Conservation (phyloP, 257 asterid genomes). For the Hygrophila difformis region DNA sequence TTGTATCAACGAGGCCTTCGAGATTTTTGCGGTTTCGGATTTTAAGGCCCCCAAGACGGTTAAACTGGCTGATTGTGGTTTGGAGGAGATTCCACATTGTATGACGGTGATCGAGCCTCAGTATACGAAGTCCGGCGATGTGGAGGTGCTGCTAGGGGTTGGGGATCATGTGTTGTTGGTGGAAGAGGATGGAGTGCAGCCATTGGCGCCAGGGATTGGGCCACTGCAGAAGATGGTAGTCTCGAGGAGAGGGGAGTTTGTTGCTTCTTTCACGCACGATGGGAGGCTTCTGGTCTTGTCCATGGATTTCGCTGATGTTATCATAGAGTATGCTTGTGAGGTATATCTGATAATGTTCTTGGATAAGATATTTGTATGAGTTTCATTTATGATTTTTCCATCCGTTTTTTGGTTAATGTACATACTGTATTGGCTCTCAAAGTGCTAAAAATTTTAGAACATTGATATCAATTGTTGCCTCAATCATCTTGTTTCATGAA, state of each 20-base stretch:
- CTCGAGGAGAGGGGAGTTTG: slow-evolving; percentile 71
- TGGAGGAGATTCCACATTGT: slow-evolving; percentile 84
- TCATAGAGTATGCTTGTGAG: slow-evolving; percentile 78
- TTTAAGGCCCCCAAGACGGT: slow-evolving; percentile 51
- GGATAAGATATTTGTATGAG: slow-evolving; percentile 5
- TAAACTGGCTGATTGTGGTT: slow-evolving; percentile 62
- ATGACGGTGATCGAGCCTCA: slow-evolving; percentile 95
- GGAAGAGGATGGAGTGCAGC: slow-evolving; percentile 87
- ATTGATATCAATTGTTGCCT: too few relatives aligned
- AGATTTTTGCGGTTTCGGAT: slow-evolving; percentile 70
- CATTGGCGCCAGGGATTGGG: slow-evolving; percentile 59
- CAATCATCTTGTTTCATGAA: too few relatives aligned
- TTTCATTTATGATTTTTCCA: too few relatives aligned
- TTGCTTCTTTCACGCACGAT: slow-evolving; percentile 81
- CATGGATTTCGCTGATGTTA: slow-evolving; percentile 61
- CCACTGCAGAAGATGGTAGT: slow-evolving; percentile 90
- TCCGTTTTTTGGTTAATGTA: too few relatives aligned
- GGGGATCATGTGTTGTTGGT: slow-evolving; percentile 71
- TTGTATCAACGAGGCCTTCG: slow-evolving; percentile 75
- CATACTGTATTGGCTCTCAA: too few relatives aligned
- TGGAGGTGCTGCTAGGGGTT: slow-evolving; percentile 82
- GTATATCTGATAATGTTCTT: slow-evolving; percentile 25
- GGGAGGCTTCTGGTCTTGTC: slow-evolving; percentile 85
- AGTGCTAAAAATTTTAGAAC: too few relatives aligned
- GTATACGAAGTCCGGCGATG: slow-evolving; percentile 86